These are phyloP conservation scores for Elaphomyces granulatus DNA, from an alignment of 495 filamentous ascomycete genomes.

Conservation along the genomic window DNA sequence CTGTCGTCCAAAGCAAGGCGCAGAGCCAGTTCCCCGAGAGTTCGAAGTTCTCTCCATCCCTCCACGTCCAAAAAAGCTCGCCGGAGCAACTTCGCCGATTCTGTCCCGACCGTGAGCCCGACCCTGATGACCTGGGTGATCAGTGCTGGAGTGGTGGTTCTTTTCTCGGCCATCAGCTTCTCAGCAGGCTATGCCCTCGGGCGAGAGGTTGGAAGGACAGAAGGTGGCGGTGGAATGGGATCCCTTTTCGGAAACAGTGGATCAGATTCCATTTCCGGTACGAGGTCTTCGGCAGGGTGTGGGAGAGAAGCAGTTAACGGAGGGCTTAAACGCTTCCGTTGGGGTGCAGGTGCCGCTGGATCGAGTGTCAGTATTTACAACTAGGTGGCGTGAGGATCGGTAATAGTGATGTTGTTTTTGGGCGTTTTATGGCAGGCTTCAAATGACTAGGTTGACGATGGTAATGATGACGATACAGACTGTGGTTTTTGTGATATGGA, in stretches of 20 bases:
- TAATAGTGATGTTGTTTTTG: too few relatives aligned
- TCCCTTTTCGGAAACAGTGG: constrained; percentile 19
- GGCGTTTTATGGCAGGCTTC: too few relatives aligned
- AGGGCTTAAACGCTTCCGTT: constrained; percentile 29
- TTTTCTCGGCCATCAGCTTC: constrained; percentile 85
- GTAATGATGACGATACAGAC: too few relatives aligned
- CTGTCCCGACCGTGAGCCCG: constrained; percentile 29
- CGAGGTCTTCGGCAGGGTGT: constrained; percentile 24
- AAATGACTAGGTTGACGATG: too few relatives aligned
- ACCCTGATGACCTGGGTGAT: constrained; percentile 86
- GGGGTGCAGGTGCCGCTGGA: constrained; percentile 26
- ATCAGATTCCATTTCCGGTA: constrained; percentile 11
- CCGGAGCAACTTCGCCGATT: constrained; percentile 19
- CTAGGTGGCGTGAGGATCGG: too few relatives aligned
- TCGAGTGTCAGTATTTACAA: constrained; percentile 16
- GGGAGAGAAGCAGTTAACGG: constrained; percentile 32
- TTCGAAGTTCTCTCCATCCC: constrained; percentile 26
- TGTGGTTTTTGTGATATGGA: too few relatives aligned
- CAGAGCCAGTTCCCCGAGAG: constrained; percentile 39
- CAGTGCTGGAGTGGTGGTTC: constrained; percentile 79
- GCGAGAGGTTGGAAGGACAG: constrained; percentile 59
- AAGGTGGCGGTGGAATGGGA: constrained; percentile 33
- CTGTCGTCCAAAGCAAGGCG: constrained; percentile 31
- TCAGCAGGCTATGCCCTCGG: constrained; percentile 86
- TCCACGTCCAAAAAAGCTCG: constrained; percentile 41